A percentile compares a stretch with the other conserved stretches of the same genome.
These are phyloP conservation scores for Terfezia boudieri DNA, from an alignment of 495 filamentous ascomycete species.

Conservation along the genomic window DNA sequence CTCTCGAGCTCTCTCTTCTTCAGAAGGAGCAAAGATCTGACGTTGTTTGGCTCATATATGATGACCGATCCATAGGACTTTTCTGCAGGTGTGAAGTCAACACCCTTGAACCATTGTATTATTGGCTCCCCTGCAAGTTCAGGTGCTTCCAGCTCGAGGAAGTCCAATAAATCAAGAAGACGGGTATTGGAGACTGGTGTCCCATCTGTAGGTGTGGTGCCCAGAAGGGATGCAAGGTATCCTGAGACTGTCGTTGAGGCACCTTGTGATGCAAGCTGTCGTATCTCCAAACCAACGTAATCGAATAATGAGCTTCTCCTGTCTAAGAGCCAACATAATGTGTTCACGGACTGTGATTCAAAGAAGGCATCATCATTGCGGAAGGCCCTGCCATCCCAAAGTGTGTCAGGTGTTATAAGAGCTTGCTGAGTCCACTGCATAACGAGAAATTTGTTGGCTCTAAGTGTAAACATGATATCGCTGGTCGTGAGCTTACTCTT, in stretches of 20 bases:
- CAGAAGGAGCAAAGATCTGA: conserved; percentile 39
- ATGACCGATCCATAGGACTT: conserved; percentile 26
- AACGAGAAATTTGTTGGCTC: conserved; percentile 49
- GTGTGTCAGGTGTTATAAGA: conserved; percentile 35
- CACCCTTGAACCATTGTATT: conserved; percentile 32
- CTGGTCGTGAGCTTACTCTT: conserved; percentile 54
- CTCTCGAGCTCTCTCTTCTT: conserved; percentile 30
- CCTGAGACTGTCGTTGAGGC: conserved; percentile 52
- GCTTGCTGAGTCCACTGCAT: conserved; percentile 41
- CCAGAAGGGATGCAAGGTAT: conserved; percentile 59
- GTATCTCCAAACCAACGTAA: conserved; percentile 65
- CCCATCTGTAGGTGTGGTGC: conserved; percentile 40
- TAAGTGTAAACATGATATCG: conserved; percentile 53
- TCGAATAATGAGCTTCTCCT: conserved; percentile 53
- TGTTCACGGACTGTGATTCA: conserved; percentile 33
- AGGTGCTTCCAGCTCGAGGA: conserved; percentile 46
- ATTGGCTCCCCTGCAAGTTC: conserved; percentile 27
- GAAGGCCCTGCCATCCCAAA: conserved; percentile 31
- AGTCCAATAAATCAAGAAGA: conserved; percentile 86
- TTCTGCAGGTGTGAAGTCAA: conserved; percentile 36
- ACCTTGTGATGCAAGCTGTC: conserved; percentile 43
- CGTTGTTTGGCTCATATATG: conserved; percentile 29
- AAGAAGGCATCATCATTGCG: conserved; percentile 27
- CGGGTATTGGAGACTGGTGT: conserved; percentile 41
- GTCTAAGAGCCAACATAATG: conserved; percentile 50